A percentile compares a stretch with the other conserved stretches of the same genome.
phyloP scores from a whole-genome alignment of 495 filamentous ascomycete species.

The Astrothelium subdiscretum region DNA sequence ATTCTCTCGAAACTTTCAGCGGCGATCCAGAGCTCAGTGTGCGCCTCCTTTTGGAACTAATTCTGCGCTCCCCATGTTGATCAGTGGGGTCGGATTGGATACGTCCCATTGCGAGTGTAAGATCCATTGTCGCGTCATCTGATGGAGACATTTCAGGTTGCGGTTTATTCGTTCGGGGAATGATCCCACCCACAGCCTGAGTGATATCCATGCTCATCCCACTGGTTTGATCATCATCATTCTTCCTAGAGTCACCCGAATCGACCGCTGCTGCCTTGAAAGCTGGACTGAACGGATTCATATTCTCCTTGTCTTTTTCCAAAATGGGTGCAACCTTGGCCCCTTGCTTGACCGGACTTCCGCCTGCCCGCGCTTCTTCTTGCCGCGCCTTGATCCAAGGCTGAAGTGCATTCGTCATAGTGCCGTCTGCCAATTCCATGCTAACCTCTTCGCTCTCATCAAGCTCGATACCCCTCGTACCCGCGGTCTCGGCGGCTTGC shows the following conservation, averaged over 20 bases:
- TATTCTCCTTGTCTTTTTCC: constrained; percentile 50
- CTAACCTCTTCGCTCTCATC: constrained; percentile 51
- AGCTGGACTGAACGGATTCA: constrained; percentile 39
- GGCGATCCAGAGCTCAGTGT: not conserved
- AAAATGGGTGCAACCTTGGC: not conserved
- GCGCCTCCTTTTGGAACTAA: constrained; percentile 17
- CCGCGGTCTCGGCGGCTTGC: constrained; percentile 62
- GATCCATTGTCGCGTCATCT: constrained; percentile 32
- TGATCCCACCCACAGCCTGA: constrained; percentile 33
- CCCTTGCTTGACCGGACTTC: constrained; percentile 7
- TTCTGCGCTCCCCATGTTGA: constrained; percentile 6
- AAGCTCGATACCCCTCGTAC: constrained; percentile 48
- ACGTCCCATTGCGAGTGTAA: constrained; percentile 27
- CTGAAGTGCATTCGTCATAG: constrained; percentile 64
- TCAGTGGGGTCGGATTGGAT: constrained; percentile 16
- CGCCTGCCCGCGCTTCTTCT: constrained; percentile 22
- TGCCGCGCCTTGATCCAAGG: constrained; percentile 51
- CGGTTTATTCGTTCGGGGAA: constrained; percentile 19
- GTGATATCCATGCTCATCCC: constrained; percentile 44
- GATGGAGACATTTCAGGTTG: constrained; percentile 5
- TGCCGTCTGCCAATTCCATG: constrained; percentile 67
- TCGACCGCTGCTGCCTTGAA: constrained; percentile 15
- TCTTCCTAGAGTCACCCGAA: not conserved
- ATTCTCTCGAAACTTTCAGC: not conserved
- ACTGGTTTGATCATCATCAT: constrained; percentile 19